Base-by-base conservation (phyloP, 2,329 filamentous ascomycete species). In the Cordyceps tenuipes region DNA sequence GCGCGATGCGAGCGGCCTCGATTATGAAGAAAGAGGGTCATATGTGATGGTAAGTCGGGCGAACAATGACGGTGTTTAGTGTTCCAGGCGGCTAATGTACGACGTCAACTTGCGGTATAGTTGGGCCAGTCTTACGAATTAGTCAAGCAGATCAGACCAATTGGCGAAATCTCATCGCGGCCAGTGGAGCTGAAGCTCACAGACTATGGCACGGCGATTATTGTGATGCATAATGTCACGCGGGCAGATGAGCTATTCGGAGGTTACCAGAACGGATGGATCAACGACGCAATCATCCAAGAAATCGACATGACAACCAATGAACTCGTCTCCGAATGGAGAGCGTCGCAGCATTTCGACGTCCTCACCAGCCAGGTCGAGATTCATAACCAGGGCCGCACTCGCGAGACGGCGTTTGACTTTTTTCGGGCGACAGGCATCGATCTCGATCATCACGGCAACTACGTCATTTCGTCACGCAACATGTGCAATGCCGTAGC, bases 401-500 rank as follows among this genome's bases (percentile, higher is more conserved):
- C 36, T 15, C 31, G 15, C 4, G 51, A 68, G 65, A 41, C 64
- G 65, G 48, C 75, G 1, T 84, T 79, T 70, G 82, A 84, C 64
- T 83, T 78, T 63, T 83, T 83, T 67, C 81, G 83, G 67, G 78
- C 84, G 69, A 84, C 84, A 70, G 79, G 79, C 39, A 73, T 84
- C 39, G 78, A 82, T 65, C 81, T 82, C 65, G 77, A 79, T 59
- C 65, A 69, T 1, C 64, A 73, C 0, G 66, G 66, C 23, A 78
- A 84, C 64, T 85, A 80, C 60, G 67, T 84, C 12, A 72, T 85
- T n/a, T 84, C 80, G 0, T 73, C 77, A 0, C 76, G 80, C 1
- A 75, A 82, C 64, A 73, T 76, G 55, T 75, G 75, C 64, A 73
- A 76, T 19, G 69, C 83, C 12, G 72, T 72, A 36, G 76, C 75